Evolutionary conservation across 495 filamentous ascomycete species (phyloP).

Genomic region (Astrothelium macrocarpum): DNA sequence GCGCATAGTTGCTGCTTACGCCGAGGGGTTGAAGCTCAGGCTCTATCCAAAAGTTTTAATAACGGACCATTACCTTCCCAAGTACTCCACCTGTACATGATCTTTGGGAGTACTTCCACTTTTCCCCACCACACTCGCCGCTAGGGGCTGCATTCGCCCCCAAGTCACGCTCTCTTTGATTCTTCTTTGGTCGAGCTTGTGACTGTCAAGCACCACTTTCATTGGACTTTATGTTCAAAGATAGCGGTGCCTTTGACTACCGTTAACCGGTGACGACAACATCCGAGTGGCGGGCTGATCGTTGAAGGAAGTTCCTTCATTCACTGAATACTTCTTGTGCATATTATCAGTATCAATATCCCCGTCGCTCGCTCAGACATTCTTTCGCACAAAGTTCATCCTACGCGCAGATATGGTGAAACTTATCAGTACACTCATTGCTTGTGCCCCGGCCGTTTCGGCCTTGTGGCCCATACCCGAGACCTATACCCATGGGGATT

Average conservation of each 20-base stretch:
- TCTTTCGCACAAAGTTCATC: neutral
- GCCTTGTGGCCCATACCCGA: constrained; percentile 55
- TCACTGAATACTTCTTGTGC: neutral
- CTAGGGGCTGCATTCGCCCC: neutral
- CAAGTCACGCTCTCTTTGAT: neutral
- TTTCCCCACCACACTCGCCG: neutral
- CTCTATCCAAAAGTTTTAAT: neutral
- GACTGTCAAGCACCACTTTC: neutral
- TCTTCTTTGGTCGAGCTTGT: neutral
- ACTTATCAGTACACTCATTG: neutral
- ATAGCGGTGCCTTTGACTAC: neutral
- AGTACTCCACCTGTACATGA: neutral
- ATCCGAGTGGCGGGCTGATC: neutral
- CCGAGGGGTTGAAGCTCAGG: neutral
- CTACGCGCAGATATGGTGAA: neutral
- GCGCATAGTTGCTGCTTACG: neutral
- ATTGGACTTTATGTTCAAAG: neutral
- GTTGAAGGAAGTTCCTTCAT: neutral
- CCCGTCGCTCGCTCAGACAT: neutral
- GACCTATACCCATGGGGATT: constrained; percentile 42
- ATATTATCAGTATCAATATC: neutral
- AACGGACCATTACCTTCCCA: constrained; percentile 1
- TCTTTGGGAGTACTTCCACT: neutral
- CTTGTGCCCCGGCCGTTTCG: constrained; percentile 6
- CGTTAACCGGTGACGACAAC: neutral